Percentiles rank a stretch among this genome's conserved stretches.
These are phyloP conservation scores for Alternaria atra DNA, from an alignment of 2,329 filamentous ascomycete genomes.

Conservation along the genomic window DNA sequence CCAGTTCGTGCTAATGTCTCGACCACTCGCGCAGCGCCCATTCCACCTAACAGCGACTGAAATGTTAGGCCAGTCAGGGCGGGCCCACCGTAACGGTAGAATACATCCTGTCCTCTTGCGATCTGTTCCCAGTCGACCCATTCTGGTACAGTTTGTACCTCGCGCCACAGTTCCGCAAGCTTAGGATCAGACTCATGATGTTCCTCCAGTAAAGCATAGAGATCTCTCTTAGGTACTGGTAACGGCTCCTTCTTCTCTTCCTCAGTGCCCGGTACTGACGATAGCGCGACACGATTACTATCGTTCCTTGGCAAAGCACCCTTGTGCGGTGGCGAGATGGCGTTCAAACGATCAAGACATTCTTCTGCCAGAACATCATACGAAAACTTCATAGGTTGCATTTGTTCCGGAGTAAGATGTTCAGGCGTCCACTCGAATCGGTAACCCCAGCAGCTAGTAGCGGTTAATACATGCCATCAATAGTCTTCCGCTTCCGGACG, in stretches of 20 bases:
- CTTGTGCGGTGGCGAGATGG: slow-evolving; percentile 62
- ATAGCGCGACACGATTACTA: slow-evolving; percentile 37
- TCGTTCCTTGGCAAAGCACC: slow-evolving; percentile 52
- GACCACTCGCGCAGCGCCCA: slow-evolving; percentile 76
- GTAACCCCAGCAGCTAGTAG: slow-evolving; percentile 67
- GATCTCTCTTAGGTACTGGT: slow-evolving; percentile 60
- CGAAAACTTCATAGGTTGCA: slow-evolving; percentile 67
- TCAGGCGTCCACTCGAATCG: slow-evolving; percentile 73
- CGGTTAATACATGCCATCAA: slow-evolving; percentile 19
- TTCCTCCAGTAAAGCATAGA: slow-evolving; percentile 70
- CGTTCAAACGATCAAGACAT: slow-evolving; percentile 70
- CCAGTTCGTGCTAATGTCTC: slow-evolving; percentile 78
- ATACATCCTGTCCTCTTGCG: slow-evolving; percentile 75
- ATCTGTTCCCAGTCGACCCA: slow-evolving; percentile 86
- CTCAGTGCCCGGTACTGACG: slow-evolving; percentile 38
- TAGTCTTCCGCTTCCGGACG: slow-evolving; percentile 30
- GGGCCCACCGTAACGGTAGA: slow-evolving; percentile 77
- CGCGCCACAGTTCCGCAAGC: slow-evolving; percentile 67
- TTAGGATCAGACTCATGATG: slow-evolving; percentile 66
- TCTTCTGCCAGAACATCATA: slow-evolving; percentile 76
- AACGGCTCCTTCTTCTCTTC: slow-evolving; percentile 46
- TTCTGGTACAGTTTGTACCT: slow-evolving; percentile 72
- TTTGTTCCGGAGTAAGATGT: slow-evolving; percentile 69
- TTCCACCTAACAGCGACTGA: slow-evolving; percentile 72
- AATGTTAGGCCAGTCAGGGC: slow-evolving; percentile 71